A percentile compares a stretch with the other conserved stretches of the same genome.
These are phyloP conservation scores for Pleurozium schreberi DNA, from an alignment of 225 moss, liverwort and hornwort species.

Conservation along the genomic window DNA sequence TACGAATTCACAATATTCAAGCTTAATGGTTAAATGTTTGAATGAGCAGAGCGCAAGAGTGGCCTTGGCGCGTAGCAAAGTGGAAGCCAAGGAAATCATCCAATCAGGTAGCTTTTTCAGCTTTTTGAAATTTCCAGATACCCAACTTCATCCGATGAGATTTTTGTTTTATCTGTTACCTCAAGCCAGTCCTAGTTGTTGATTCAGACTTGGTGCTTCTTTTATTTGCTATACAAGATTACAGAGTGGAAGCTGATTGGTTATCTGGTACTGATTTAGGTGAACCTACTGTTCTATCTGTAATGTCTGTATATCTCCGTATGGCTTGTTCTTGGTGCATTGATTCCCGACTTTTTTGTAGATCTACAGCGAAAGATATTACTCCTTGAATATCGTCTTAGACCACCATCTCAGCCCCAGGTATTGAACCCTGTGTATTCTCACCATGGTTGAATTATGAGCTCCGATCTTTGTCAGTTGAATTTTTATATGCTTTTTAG, in stretches of 20 bases:
- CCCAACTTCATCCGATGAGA: background rate
- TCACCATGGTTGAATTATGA: background rate
- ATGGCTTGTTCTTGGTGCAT: background rate
- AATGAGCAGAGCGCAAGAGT: conserved; percentile 41
- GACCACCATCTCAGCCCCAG: conserved; percentile 46
- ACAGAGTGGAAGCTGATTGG: background rate
- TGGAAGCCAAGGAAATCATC: conserved; percentile 58
- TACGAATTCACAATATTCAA: background rate
- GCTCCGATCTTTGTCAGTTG: background rate
- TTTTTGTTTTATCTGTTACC: background rate
- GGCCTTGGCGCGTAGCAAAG: conserved; percentile 43
- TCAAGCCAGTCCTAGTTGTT: background rate
- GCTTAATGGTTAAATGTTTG: background rate
- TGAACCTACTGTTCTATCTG: background rate
- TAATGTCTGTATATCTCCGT: background rate
- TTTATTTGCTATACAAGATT: background rate
- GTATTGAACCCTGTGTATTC: background rate
- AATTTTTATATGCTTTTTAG: background rate
- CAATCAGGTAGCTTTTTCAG: conserved; percentile 36
- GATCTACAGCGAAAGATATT: conserved; percentile 60
- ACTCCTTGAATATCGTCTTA: conserved; percentile 34
- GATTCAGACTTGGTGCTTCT: background rate
- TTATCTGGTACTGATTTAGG: background rate
- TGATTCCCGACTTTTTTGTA: background rate
- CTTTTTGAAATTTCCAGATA: background rate